These are phyloP conservation scores for Saccharomycopsis capsularis DNA, from an alignment of 805 yeast species.

Conservation along the genomic window DNA sequence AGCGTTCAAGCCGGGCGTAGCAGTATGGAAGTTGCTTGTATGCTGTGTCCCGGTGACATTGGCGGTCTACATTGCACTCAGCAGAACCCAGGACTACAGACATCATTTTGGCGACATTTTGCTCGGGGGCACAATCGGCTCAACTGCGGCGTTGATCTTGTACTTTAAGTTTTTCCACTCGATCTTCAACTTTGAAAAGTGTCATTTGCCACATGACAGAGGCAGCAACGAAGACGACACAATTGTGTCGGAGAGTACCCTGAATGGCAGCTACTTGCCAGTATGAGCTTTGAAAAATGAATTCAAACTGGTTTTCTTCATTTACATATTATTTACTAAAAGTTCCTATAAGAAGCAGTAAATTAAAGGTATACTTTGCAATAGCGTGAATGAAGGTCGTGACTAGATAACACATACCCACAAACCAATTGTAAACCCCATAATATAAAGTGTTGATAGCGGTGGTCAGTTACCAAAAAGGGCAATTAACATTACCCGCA, in stretches of 20 bases:
- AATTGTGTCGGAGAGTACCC: not conserved
- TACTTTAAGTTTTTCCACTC: slow-evolving; percentile 41
- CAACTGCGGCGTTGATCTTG: slow-evolving; percentile 39
- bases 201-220: slow-evolving; percentile 35
- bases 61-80: slow-evolving; percentile 72
- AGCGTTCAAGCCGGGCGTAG: slow-evolving; percentile 40
- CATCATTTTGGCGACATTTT: slow-evolving; percentile 87
- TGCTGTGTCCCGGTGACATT: slow-evolving; percentile 52
- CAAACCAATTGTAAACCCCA: too few species aligned
- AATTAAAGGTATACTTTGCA: too few species aligned
- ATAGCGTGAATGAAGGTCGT: too few species aligned
- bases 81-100: slow-evolving; percentile 87
- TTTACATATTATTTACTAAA: not conserved
- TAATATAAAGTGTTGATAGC: too few species aligned
- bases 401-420: too few species aligned
- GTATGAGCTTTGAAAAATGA: not conserved
- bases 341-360: not conserved
- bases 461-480: too few species aligned
- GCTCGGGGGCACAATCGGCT: slow-evolving; percentile 66
- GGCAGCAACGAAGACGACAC: not conserved
- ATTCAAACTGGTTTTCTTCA: not conserved
- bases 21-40: slow-evolving; percentile 57
- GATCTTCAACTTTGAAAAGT: slow-evolving; percentile 25
- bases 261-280: not conserved
- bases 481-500: too few species aligned